Base-by-base conservation (phyloP, 192 early-diverging fungal genomes). In the Umbelopsis sp. region DNA sequence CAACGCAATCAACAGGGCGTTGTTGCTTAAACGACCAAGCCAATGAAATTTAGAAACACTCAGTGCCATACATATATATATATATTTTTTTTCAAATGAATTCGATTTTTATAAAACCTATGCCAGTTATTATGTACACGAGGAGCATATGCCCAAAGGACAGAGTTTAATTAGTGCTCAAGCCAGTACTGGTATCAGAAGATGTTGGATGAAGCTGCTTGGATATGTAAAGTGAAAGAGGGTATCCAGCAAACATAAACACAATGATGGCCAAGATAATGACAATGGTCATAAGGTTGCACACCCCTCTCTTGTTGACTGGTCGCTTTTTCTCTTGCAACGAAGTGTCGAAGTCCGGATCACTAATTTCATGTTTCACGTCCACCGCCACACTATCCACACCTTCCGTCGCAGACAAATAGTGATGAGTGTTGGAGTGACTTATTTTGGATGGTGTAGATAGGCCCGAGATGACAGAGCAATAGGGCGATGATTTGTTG, bases 191-290 rank as follows among this genome's bases (percentile, higher is more conserved):
- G 13, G 55, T 13, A 35, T 61, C 55, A 30, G 21, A 20, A 49
- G 48, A 10, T 6, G 15, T 61, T 35, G 55, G 55, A 47, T 71
- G 70, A 47, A 71, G 21, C 23, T 58, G 27, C 30, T 53, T 66
- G 33, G 64, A 45, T n/a, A 73, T 33, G 25, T 65, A 67, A 18
- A 73, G 47, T 25, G 71, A 53, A 18, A 73, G 35, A 4, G 71
- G 71, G 41, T 73, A 73, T 5, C 71, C 71, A 47, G 65, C 71
- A 55, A 73, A 73, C 27, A 73, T 37, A 41, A 73, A 73, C 8
- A 73, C 46, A 45, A 73, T 67, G 15, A 73, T 25, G 6, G 49
- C 64, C n/a, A 67, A 46, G 18, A 73, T 65, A 12, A 61, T 41
- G 15, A 55, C 8, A 18, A 73, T 73, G 21, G 71, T 67, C 65